Evolutionary conservation across 2,329 filamentous ascomycete species (phyloP).

Genomic region (Diaporthe eres): DNA sequence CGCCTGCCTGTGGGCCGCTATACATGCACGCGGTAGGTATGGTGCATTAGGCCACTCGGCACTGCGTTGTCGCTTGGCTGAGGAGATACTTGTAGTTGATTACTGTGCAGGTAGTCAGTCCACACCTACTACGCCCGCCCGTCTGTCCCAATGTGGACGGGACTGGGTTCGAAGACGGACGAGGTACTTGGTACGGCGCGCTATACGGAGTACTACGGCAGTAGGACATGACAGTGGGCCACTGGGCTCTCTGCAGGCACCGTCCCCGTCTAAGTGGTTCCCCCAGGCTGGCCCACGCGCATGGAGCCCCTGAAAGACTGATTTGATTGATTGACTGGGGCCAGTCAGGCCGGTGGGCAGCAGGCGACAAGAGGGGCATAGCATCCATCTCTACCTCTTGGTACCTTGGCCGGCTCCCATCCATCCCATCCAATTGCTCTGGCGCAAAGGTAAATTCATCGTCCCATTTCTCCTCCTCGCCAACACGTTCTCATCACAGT

Average conservation of each 20-base stretch:
- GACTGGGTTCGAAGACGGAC: conserved; percentile 4
- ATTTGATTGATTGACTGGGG: conserved; percentile 20
- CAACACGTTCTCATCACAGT: conserved; percentile 6
- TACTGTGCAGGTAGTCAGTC: neutral
- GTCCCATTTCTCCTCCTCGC: conserved; percentile 18
- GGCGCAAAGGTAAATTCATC: conserved; percentile 27
- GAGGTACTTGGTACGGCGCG: neutral
- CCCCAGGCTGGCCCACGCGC: conserved; percentile 15
- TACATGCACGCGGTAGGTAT: neutral
- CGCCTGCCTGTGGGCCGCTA: neutral
- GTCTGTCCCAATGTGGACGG: conserved; percentile 20
- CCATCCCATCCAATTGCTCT: conserved; percentile 10
- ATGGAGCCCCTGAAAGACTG: conserved; percentile 30
- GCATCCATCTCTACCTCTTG: neutral
- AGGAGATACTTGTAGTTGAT: neutral
- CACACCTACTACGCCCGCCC: neutral
- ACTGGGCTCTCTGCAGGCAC: conserved; percentile 13
- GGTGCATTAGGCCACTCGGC: neutral
- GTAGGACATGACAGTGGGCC: conserved; percentile 15
- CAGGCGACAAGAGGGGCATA: neutral
- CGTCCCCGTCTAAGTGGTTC: conserved; percentile 26
- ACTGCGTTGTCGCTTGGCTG: neutral
- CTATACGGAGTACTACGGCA: neutral
- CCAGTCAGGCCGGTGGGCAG: neutral
- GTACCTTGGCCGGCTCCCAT: conserved; percentile 2